Percentiles rank a stretch among this genome's conserved stretches.
phyloP scores from a whole-genome alignment of 2,329 filamentous ascomycete species.

The Polytolypa hystricis region DNA sequence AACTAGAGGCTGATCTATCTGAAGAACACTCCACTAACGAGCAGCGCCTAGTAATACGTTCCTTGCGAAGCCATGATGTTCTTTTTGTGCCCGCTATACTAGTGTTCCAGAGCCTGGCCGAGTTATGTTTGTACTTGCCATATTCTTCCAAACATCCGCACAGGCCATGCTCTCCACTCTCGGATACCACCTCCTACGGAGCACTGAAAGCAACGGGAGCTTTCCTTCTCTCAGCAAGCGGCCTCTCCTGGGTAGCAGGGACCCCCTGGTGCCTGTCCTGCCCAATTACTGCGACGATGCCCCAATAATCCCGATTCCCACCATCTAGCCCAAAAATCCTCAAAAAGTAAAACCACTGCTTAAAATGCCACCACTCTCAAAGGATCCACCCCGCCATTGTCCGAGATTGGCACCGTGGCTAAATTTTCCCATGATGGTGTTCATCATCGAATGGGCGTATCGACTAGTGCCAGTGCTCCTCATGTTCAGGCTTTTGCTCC shows the following conservation, averaged over 20 bases:
- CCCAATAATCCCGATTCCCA: conserved; percentile 1
- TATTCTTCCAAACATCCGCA: not conserved
- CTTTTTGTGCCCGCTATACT: not conserved
- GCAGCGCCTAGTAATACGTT: too few species aligned
- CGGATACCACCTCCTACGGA: conserved; percentile 6
- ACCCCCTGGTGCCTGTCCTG: conserved; percentile 2
- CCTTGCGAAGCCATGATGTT: too few species aligned
- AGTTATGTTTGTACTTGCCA: not conserved
- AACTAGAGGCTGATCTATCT: conserved; percentile 5
- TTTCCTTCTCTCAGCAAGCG: not conserved
- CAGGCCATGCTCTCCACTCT: conserved; percentile 4
- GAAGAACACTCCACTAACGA: conserved; percentile 1
- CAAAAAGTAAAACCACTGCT: too few species aligned
- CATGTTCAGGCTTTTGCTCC: conserved; percentile 3
- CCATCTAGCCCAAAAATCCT: not conserved
- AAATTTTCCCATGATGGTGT: not conserved
- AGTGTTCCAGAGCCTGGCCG: conserved; percentile 2
- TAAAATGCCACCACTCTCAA: not conserved
- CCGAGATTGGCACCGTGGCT: conserved; percentile 4
- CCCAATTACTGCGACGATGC: not conserved
- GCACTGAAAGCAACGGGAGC: conserved; percentile 2
- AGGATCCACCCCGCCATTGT: conserved; percentile 3
- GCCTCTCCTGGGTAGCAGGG: not conserved
- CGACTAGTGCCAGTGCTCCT: not conserved
- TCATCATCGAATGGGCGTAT: too few species aligned